A percentile compares a stretch with the other conserved stretches of the same genome.
These are phyloP conservation scores for Elaeis guineensis DNA, from an alignment of 176 grass and related monocot species.

Conservation along the genomic window DNA sequence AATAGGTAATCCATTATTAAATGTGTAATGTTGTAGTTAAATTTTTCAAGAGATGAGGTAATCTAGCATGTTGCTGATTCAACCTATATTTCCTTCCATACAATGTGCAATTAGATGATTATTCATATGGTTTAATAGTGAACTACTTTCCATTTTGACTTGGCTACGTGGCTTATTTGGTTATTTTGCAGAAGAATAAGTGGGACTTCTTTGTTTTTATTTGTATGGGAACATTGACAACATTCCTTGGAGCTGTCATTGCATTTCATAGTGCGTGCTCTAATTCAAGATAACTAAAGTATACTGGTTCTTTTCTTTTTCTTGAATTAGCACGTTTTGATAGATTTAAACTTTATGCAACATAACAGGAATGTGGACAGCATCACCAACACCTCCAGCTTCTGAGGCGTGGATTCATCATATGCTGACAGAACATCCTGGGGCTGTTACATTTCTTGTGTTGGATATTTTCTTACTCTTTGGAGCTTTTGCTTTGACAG, in stretches of 20 bases:
- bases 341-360: slow-evolving; percentile 6
- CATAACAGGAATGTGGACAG: slow-evolving; percentile 68
- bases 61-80: too few species aligned
- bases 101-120: too few species aligned
- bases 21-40: too few species aligned
- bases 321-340: slow-evolving; percentile 19
- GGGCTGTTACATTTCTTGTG: slow-evolving; percentile 64
- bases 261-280: slow-evolving; percentile 71
- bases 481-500: slow-evolving; percentile 58
- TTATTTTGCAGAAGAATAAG: slow-evolving; percentile 66
- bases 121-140: too few species aligned
- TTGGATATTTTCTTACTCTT: slow-evolving; percentile 60
- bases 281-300: background rate
- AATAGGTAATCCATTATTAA: too few species aligned
- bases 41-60: too few species aligned
- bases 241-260: slow-evolving; percentile 44
- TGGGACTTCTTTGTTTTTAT: slow-evolving; percentile 92
- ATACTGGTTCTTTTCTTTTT: background rate
- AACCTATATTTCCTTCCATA: too few species aligned
- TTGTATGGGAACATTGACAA: slow-evolving; percentile 66
- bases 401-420: slow-evolving; percentile 69
- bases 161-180: slow-evolving; percentile 1
- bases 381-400: slow-evolving; percentile 41
- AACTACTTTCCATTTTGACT: background rate
- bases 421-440: slow-evolving; percentile 70